phyloP scores from a whole-genome alignment of 2,329 filamentous ascomycete species.

The Xylaria sp. region DNA sequence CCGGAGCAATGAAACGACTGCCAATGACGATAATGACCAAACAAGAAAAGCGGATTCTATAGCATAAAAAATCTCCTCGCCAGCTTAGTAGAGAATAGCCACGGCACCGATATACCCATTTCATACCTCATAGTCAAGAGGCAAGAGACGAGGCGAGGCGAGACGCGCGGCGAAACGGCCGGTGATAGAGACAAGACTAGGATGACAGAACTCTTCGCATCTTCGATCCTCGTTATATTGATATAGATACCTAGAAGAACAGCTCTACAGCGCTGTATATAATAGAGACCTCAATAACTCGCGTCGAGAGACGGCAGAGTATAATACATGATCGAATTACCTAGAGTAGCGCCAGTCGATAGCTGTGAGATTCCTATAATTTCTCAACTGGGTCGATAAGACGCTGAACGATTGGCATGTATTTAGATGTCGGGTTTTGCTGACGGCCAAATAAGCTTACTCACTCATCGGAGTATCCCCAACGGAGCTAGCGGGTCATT shows the following conservation, averaged over 20 bases:
- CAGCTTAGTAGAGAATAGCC: constrained; percentile 26
- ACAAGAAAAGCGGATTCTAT: constrained; percentile 12
- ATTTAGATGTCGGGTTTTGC: background rate
- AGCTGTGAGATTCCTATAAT: background rate
- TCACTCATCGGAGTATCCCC: constrained; percentile 39
- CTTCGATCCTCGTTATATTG: background rate
- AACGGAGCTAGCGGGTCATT: constrained; percentile 41
- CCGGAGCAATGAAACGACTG: constrained; percentile 59
- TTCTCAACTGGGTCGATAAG: background rate
- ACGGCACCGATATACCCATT: constrained; percentile 26
- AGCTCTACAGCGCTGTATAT: constrained; percentile 5
- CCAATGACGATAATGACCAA: constrained; percentile 32
- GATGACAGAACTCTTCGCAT: background rate
- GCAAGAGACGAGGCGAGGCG: background rate
- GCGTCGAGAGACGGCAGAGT: constrained; percentile 7
- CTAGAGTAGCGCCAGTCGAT: background rate
- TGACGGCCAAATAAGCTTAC: constrained; percentile 28
- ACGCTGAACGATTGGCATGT: background rate
- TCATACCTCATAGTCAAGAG: constrained; percentile 34
- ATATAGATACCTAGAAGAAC: background rate
- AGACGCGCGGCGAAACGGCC: background rate
- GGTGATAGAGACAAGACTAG: background rate
- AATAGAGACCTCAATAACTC: constrained; percentile 20
- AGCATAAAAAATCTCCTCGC: constrained; percentile 11
- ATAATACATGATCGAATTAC: background rate